Conservation (phyloP, 2,329 filamentous ascomycete species). For the Aspergillus udagawae region DNA sequence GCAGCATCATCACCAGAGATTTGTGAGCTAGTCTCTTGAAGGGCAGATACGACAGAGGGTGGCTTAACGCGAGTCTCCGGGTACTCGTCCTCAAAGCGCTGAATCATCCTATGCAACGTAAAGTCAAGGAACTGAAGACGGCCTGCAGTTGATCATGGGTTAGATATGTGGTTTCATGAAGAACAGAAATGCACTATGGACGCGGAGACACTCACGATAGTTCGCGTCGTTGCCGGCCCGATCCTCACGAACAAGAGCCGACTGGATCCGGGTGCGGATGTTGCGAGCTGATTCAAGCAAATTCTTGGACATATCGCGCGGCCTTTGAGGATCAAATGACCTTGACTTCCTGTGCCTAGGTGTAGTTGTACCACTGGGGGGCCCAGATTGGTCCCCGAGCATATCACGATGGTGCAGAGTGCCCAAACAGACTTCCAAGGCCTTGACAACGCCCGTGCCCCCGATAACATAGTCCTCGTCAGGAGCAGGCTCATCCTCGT, state of each 20-base stretch:
- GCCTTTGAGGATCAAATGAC: slow-evolving; percentile 56
- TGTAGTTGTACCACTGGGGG: slow-evolving; percentile 52
- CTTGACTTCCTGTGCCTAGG: slow-evolving; percentile 50
- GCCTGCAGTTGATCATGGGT: slow-evolving; percentile 41
- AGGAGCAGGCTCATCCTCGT: slow-evolving; percentile 66
- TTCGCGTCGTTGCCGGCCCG: slow-evolving; percentile 67
- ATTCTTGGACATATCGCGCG: slow-evolving; percentile 91
- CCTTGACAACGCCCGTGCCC: slow-evolving; percentile 91
- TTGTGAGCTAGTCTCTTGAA: slow-evolving; percentile 29
- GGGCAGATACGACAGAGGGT: slow-evolving; percentile 12
- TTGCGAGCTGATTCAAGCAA: slow-evolving; percentile 82
- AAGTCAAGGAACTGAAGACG: slow-evolving; percentile 82
- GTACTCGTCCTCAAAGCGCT: slow-evolving; percentile 93
- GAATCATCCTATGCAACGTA: slow-evolving; percentile 86
- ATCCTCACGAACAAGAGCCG: slow-evolving; percentile 73
- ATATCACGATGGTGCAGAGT: slow-evolving; percentile 61
- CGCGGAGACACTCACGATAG: slow-evolving; percentile 59
- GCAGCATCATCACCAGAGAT: slow-evolving; percentile 31
- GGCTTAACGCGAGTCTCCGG: slow-evolving; percentile 69
- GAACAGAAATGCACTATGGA: slow-evolving; percentile 19
- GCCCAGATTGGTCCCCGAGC: slow-evolving; percentile 35
- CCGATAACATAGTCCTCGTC: slow-evolving; percentile 96
- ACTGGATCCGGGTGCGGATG: slow-evolving; percentile 77
- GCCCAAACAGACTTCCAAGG: slow-evolving; percentile 81
- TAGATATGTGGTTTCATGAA: background rate